These are phyloP conservation scores for Thalassiosira hispida DNA, from an alignment of 352 stramenopile genomes.

Conservation along the genomic window DNA sequence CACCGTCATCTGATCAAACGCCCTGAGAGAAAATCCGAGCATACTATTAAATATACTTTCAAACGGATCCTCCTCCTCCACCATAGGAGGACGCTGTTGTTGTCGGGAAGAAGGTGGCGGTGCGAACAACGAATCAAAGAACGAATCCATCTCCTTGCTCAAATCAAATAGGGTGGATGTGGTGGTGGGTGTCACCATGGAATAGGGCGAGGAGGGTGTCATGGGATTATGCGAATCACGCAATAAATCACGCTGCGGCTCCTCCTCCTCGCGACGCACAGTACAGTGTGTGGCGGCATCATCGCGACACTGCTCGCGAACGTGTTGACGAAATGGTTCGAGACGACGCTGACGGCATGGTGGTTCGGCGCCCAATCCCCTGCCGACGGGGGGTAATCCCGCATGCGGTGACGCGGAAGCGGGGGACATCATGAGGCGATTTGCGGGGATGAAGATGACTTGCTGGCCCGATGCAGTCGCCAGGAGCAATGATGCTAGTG, in stretches of 20 bases:
- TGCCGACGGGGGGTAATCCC: background rate
- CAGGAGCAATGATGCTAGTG: background rate
- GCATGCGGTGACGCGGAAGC: background rate
- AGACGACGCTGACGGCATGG: slow-evolving; percentile 27
- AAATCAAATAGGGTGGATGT: background rate
- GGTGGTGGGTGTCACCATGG: background rate
- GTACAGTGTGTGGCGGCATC: slow-evolving; percentile 1
- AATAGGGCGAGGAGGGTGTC: background rate
- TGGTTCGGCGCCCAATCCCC: background rate
- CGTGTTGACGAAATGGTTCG: slow-evolving; percentile 34
- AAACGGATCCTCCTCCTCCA: slow-evolving; percentile 1
- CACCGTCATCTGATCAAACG: slow-evolving; percentile 26
- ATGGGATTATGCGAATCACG: background rate
- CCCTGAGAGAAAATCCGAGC: slow-evolving; percentile 19
- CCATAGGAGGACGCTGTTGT: background rate
- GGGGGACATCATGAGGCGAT: background rate
- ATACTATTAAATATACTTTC: slow-evolving; percentile 32
- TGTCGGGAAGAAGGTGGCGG: background rate
- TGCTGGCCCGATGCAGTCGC: background rate
- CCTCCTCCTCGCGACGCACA: background rate
- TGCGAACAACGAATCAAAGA: slow-evolving; percentile 10
- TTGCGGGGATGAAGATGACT: background rate
- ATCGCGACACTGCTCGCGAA: slow-evolving; percentile 24
- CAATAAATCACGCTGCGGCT: background rate
- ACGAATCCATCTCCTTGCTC: background rate